Evolutionary conservation across 805 yeast species (phyloP), one percentile per base, ranked within the genome.

Genomic region (Zygotorulaspora danielsina): DNA sequence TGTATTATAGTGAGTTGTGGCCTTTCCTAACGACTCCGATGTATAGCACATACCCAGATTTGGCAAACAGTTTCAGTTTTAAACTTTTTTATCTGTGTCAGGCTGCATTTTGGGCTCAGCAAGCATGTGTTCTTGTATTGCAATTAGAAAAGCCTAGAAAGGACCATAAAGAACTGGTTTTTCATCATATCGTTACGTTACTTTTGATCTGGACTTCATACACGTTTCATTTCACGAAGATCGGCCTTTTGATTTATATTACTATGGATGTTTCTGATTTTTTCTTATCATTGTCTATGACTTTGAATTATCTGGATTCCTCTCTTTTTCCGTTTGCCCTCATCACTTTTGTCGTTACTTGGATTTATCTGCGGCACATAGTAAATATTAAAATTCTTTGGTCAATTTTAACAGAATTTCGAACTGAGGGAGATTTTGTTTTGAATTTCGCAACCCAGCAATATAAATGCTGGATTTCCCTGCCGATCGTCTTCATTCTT

Each of bases 101-200:
- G 67, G 97, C 97, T 5, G 84, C 97, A 4, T 93, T 87, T 64
- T 93, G 99, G 99, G 79, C 88, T 16, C 99, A 93, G 68, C 98
- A 93, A 66, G 81, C 94, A 1, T 79, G 84, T 28, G 84, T 93
- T 21, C 70, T 93, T 48, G 66, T 78, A 32, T 71, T 93, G 48
- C 95, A 84, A 63, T 72, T 93, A 45, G 99, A 93, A 65, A 86
- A 86, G 62, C 97, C 96, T 42, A 76, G 99, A 64, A 89, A 88
- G 64, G 99, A 93, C 63, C 89, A 80, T 65, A 69, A 79, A 53
- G 98, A 93, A 65, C 74, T 93, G 45, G 85, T 90, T 27, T 79
- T 86, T 63, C 99, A 93, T 64, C 99, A 93, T 62, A 75, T 93
- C 46, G 79, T 93, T 48, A 93, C 99, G 18, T 79, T 93, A 61